Conservation (phyloP, 148 eudicot genomes). For the Heliamphora exappendiculata region DNA sequence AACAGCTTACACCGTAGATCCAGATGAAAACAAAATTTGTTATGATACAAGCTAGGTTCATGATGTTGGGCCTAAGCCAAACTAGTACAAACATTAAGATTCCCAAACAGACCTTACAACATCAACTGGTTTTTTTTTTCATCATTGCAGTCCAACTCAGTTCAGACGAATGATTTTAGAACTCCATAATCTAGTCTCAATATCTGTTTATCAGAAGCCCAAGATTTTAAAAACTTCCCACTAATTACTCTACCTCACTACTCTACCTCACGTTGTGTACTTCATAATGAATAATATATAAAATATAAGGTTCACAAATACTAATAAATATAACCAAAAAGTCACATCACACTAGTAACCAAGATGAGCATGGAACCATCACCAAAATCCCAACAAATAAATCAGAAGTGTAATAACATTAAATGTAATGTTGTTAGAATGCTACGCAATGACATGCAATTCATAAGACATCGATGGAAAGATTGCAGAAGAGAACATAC, state of each 20-base stretch:
- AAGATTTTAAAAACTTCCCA: not conserved
- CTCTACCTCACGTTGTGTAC: not conserved
- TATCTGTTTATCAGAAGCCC: not conserved
- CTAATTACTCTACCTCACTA: too few relatives aligned
- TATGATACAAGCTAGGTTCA: not conserved
- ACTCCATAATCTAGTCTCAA: not conserved
- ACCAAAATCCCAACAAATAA: not conserved
- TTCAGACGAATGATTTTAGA: not conserved
- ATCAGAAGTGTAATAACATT: not conserved
- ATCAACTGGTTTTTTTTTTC: too few relatives aligned
- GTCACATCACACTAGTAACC: not conserved
- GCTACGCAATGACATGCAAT: too few relatives aligned
- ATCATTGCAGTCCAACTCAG: not conserved
- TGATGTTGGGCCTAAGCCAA: not conserved
- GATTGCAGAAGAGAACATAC: constrained; percentile 16
- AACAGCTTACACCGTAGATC: not conserved
- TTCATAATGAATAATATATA: not conserved
- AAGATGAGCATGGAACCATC: not conserved
- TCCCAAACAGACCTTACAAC: not conserved
- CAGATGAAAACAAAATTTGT: not conserved
- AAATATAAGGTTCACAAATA: not conserved
- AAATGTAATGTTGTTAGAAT: not conserved
- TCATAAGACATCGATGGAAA: not conserved
- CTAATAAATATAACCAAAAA: too few relatives aligned
- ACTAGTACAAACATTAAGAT: not conserved